These are phyloP conservation scores for Inosperma sp. DNA, from an alignment of 768 basidiomycete genomes.

Conservation along the genomic window DNA sequence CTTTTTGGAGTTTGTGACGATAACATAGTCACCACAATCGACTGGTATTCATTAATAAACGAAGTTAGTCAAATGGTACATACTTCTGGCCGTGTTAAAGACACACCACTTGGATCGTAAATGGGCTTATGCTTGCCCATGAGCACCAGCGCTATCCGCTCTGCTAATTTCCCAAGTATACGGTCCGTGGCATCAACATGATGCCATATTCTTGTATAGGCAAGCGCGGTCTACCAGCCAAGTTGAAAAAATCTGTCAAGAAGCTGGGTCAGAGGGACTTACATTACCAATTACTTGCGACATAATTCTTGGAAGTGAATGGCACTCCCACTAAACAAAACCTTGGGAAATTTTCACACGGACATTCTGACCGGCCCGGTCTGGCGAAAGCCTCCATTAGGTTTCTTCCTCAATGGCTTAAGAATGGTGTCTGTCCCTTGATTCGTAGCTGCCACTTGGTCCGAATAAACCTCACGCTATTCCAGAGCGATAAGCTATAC, in stretches of 20 bases:
- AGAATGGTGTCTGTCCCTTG: too few relatives aligned
- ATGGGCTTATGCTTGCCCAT: conserved; percentile 99
- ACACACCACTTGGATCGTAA: conserved; percentile 84
- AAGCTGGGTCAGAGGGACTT: conserved; percentile 22
- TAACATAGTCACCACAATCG: conserved; percentile 97
- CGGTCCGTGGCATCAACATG: conserved; percentile 88
- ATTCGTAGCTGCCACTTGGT: too few relatives aligned
- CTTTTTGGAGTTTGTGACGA: conserved; percentile 84
- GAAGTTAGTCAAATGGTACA: background rate
- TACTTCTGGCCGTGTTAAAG: background rate
- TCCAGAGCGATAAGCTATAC: too few relatives aligned
- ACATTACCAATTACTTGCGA: conserved; percentile 83
- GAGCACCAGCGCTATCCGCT: conserved; percentile 88
- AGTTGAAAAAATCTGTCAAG: background rate
- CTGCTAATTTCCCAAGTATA: conserved; percentile 90
- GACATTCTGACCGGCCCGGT: too few relatives aligned
- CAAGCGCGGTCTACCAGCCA: conserved; percentile 78
- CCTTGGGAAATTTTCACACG: background rate
- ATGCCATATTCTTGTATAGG: conserved; percentile 95
- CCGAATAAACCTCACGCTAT: too few relatives aligned
- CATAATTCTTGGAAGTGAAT: too few relatives aligned
- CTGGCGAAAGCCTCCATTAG: too few relatives aligned
- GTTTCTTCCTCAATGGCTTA: too few relatives aligned
- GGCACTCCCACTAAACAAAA: background rate
- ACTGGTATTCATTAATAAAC: conserved; percentile 40